A percentile compares a stretch with the other conserved stretches of the same genome.
Conservation (phyloP, 225 moss, liverwort and hornwort genomes). For the Sphagnum contortum region DNA sequence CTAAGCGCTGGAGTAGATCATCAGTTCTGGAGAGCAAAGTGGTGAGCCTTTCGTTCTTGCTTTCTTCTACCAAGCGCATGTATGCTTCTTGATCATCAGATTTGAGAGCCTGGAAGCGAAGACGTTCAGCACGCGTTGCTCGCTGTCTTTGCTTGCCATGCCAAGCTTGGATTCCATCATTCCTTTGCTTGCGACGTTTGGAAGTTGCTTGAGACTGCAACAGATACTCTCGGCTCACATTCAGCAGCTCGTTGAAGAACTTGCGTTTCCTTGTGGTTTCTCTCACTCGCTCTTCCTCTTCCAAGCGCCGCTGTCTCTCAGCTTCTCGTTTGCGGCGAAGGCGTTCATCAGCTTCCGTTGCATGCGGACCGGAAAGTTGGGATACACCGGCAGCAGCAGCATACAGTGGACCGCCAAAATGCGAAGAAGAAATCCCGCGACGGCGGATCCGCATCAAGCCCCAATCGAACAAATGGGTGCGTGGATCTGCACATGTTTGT, state of each 20-base stretch:
- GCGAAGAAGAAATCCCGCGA: slow-evolving; percentile 31
- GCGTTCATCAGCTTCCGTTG: slow-evolving; percentile 64
- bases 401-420: slow-evolving; percentile 28
- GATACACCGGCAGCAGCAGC: slow-evolving; percentile 41
- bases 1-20: slow-evolving; percentile 84
- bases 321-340: slow-evolving; percentile 57
- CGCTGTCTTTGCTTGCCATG: slow-evolving; percentile 94
- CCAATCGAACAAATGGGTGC: slow-evolving; percentile 76
- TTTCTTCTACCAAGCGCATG: slow-evolving; percentile 98
- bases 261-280: slow-evolving; percentile 83
- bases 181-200: slow-evolving; percentile 85
- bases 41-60: slow-evolving; percentile 94
- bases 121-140: slow-evolving; percentile 82
- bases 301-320: slow-evolving; percentile 81
- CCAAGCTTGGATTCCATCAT: slow-evolving; percentile 96
- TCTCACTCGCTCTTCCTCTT: slow-evolving; percentile 76
- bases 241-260: slow-evolving; percentile 91
- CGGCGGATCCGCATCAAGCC: slow-evolving; percentile 76
- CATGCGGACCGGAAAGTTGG: slow-evolving; percentile 25
- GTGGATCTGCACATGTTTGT: slow-evolving; percentile 55
- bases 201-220: slow-evolving; percentile 66
- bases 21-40: slow-evolving; percentile 91
- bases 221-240: slow-evolving; percentile 70
- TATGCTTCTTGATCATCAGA: slow-evolving; percentile 99
- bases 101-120: slow-evolving; percentile 92